phyloP scores from a whole-genome alignment of 441 rosid species.

The Pelargonium myrrhifolium region DNA sequence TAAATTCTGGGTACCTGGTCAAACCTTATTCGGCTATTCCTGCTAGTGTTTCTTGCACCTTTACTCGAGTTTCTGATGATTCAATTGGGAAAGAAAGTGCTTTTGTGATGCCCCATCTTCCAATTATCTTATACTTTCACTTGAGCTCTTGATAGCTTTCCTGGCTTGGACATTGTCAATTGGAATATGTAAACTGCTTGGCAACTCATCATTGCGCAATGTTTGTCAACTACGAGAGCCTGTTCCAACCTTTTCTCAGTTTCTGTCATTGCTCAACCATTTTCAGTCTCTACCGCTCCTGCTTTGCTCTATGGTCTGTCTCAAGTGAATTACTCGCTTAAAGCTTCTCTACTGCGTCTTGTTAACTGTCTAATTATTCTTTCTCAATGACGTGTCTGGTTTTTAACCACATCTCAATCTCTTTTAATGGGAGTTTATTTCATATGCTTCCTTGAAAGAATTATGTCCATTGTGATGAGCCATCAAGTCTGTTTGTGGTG shows the following conservation, averaged over 20 bases:
- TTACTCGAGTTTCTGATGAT: conserved; percentile 1
- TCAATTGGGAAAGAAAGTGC: conserved; percentile 17
- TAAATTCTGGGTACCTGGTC: conserved; percentile 11
- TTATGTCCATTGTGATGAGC: neutral
- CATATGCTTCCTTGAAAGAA: neutral
- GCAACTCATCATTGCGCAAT: neutral
- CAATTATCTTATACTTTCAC: neutral
- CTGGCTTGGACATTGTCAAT: conserved; percentile 3
- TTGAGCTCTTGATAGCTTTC: conserved; percentile 13
- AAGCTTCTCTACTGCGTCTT: neutral
- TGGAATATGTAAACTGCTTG: conserved; percentile 5
- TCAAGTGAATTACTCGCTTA: neutral
- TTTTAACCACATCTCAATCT: neutral
- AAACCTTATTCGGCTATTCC: conserved; percentile 21
- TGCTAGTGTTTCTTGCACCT: conserved; percentile 9
- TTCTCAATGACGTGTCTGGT: too few species aligned
- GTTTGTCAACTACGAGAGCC: neutral
- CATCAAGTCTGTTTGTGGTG: neutral
- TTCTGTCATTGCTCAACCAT: neutral
- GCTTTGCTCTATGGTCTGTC: neutral
- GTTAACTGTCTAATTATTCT: too few species aligned
- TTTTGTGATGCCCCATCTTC: conserved; percentile 8
- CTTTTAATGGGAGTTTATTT: neutral
- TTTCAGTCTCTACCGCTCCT: too few species aligned
- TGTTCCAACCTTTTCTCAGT: neutral